Evolutionary conservation across 2,329 filamentous ascomycete species (phyloP).

Genomic region (Calonectria pauciramosa): DNA sequence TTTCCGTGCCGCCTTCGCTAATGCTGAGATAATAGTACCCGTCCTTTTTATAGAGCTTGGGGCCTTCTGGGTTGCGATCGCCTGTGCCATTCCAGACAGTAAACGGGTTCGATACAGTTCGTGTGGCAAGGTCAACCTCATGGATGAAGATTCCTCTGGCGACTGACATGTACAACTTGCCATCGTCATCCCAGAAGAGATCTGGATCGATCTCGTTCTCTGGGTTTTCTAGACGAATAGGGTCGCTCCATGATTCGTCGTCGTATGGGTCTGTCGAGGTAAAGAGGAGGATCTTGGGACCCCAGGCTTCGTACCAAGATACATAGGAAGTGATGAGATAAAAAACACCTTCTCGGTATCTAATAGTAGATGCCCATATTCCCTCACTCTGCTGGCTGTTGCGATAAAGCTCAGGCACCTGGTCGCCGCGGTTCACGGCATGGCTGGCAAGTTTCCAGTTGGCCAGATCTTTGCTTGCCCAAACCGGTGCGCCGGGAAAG

Average conservation of each 20-base stretch:
- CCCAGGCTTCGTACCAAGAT: background rate
- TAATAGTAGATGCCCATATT: background rate
- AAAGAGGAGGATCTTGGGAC: conserved; percentile 7
- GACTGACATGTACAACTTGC: background rate
- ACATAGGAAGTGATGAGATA: conserved; percentile 1
- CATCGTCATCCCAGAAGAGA: conserved; percentile 9
- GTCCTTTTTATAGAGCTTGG: conserved; percentile 61
- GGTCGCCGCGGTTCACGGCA: background rate
- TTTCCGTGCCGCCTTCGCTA: conserved; percentile 62
- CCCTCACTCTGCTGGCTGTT: background rate
- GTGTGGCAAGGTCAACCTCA: background rate
- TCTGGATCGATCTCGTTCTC: conserved; percentile 11
- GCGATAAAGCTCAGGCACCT: background rate
- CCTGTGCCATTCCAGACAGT: conserved; percentile 60
- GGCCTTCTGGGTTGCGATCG: conserved; percentile 49
- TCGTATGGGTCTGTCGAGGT: background rate
- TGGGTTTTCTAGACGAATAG: background rate
- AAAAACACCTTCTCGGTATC: background rate
- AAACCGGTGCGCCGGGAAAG: conserved; percentile 66
- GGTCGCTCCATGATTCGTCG: background rate
- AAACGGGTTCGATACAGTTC: background rate
- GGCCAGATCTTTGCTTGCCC: conserved; percentile 53
- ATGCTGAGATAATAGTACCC: conserved; percentile 63
- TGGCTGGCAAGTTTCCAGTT: conserved; percentile 9
- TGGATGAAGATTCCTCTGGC: background rate